Base-by-base conservation (phyloP, 345 rosid species). In the Rubroshorea leprosula region DNA sequence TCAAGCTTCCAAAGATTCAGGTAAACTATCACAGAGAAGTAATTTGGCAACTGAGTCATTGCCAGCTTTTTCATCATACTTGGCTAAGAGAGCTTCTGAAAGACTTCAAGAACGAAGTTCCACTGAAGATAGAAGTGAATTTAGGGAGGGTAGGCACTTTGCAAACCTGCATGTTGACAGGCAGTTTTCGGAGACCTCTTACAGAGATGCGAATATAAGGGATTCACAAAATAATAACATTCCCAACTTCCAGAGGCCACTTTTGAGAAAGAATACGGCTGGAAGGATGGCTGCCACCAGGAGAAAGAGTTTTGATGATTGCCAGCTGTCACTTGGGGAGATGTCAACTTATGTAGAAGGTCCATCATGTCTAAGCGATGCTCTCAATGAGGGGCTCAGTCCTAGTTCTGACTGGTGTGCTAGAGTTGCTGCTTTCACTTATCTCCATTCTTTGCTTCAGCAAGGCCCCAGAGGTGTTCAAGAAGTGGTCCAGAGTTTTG, bases 181-280 rank as follows among this genome's bases (percentile, higher is more conserved):
- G 69, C 98, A 83, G 58, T 83, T 89, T 58, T 46, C 77, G 62
- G 97, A 93, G 35, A 60, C 54, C 3, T 72, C 76, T 54, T 70
- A 82, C 69, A 80, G 69, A 75, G 97, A 89, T 73, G 74, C 75
- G 41, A 71, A 72, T 61, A 64, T 67, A 17, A 73, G 81, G 81
- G 96, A 89, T 75, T 78, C 92, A 68, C 94, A 85, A 43, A 71
- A 74, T 67, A 79, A 79, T 63, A 68, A 80, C 65, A 71, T 93
- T 74, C 99, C 99, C 51, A 93, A 87, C 80, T 93, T 93, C 78
- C 99, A 89, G 76, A 83, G 87, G 78, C 99, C 99, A 23, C 92
- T 93, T 62, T 69, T 81, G 69, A 82, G 97, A 75, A 93, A 93
- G 76, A 73, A 87, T 79, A 81, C 65, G 21, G 78, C 79, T 76